These are phyloP conservation scores for Citropsis articulata DNA, from an alignment of 345 rosid genomes.

Conservation along the genomic window DNA sequence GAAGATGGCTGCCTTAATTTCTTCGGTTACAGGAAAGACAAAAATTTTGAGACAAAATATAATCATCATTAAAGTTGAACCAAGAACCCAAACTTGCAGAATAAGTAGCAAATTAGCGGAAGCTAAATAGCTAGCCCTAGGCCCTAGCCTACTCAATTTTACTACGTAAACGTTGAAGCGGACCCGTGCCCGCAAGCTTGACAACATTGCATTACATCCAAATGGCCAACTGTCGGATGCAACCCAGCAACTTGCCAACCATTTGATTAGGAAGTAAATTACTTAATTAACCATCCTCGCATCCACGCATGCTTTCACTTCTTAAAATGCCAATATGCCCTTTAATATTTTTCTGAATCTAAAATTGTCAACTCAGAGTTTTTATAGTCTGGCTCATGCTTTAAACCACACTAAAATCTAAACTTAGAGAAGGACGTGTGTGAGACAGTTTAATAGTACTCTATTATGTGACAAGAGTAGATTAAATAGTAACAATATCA, in stretches of 20 bases:
- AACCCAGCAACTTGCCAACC: conserved; percentile 28
- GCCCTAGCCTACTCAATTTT: conserved; percentile 20
- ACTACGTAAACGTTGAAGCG: conserved; percentile 26
- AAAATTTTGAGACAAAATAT: background rate
- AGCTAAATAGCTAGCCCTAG: background rate
- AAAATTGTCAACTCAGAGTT: no score
- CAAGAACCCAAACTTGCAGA: background rate
- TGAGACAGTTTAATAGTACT: no score
- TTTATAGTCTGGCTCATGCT: no score
- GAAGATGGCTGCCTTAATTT: conserved; percentile 5
- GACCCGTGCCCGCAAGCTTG: conserved; percentile 18
- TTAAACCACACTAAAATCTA: no score
- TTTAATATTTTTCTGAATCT: no score
- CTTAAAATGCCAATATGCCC: no score
- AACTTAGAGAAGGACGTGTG: no score
- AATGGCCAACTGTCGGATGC: conserved; percentile 30
- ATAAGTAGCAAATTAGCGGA: background rate
- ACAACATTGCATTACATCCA: conserved; percentile 16
- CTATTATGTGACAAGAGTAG: no score
- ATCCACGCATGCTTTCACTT: background rate
- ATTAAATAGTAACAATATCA: no score
- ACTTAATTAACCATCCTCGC: background rate
- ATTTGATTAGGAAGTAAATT: background rate
- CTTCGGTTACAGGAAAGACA: conserved; percentile 9
- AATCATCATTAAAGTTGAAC: background rate